Conservation (phyloP, 164 flowering plant genomes). For the Sextonia rubra region DNA sequence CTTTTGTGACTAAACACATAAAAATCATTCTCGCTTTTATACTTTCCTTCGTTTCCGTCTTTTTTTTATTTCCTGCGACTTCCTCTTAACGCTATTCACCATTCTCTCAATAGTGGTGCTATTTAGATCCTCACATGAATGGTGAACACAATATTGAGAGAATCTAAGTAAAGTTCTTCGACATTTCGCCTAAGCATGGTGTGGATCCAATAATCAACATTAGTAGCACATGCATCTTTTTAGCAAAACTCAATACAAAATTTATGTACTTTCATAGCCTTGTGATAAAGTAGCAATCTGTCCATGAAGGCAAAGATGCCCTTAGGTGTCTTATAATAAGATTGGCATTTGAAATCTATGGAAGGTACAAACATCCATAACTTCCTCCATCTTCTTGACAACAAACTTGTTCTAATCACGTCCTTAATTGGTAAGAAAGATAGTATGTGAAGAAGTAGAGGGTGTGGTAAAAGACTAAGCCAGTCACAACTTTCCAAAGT, state of each 20-base stretch:
- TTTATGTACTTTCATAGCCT: background rate
- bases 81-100: too few relatives aligned
- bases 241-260: background rate
- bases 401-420: background rate
- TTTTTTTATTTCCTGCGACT: too few relatives aligned
- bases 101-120: too few relatives aligned
- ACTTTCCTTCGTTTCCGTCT: too few relatives aligned
- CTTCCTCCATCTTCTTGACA: conserved; percentile 3
- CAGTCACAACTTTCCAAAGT: background rate
- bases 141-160: too few relatives aligned
- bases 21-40: too few relatives aligned
- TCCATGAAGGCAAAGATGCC: background rate
- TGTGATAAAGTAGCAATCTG: background rate
- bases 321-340: background rate
- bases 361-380: background rate
- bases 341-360: background rate
- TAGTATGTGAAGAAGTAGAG: background rate
- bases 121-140: too few relatives aligned
- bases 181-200: background rate
- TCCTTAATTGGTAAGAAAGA: background rate
- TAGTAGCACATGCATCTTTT: background rate
- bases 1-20: too few relatives aligned
- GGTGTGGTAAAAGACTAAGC: background rate
- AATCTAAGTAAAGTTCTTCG: background rate
- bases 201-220: background rate